Evolutionary conservation across 768 basidiomycete species (phyloP), one percentile per base, ranked within the genome.

Genomic region (Auricularia auricula-judae): DNA sequence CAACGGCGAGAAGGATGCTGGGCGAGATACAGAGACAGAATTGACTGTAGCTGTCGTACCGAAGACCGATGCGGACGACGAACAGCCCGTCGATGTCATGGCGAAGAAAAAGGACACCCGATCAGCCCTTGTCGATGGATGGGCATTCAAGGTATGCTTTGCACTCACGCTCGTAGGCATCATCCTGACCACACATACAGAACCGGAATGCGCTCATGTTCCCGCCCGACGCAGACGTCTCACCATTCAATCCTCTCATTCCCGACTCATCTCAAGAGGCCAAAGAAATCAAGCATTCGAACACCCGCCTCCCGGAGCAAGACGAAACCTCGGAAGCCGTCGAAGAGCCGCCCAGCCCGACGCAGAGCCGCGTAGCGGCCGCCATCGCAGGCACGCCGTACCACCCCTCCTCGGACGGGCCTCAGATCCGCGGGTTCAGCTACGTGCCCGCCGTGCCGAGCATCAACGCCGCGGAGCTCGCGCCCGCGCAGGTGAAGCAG

Each of bases 151-250:
- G 81, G 87, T 86, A 69, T 67, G n/a, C 66, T 34, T 4, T 12
- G 3, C 7, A 34, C 8, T 42, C 8, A 7, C 8, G 12, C 39
- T 34, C 10, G 12, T 7, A 35, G 10, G 16, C 7, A 36, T 47
- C 33, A 18, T 64, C 23, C 34, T 54, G 18, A 35, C 7, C 35
- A 18, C 36, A 5, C 23, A 47, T 23, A 3, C 69, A 97, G 94
- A 82, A 92, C 34, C 86, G 97, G 65, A 99, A 99, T 76, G 86
- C 91, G 3, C 79, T 99, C 63, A 97, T 97, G 93, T 99, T 98
- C 71, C 72, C 88, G 0, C 95, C 97, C 1, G 97, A 97, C 70
- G 92, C 91, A 34, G 89, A 99, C 72, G 79, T 84, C 56, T 84
- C 88, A 23, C 91, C 93, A 1, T 91, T 93, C 70, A 81, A 86